Percentiles rank a stretch among this genome's conserved stretches.
These are phyloP conservation scores for Fraxinus nigra DNA, from an alignment of 305 asterid species.

Conservation along the genomic window DNA sequence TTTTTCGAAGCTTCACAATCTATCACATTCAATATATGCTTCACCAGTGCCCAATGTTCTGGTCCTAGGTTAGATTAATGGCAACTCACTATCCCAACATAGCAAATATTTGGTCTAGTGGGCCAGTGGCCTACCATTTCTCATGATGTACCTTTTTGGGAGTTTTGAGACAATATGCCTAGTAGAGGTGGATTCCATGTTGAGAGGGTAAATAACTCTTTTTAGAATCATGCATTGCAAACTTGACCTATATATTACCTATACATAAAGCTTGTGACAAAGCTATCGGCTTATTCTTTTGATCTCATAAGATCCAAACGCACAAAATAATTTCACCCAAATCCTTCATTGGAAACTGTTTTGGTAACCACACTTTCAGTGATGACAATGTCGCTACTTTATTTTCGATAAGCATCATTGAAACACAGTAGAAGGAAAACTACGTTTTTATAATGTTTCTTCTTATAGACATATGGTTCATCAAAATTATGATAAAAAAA, in stretches of 20 bases:
- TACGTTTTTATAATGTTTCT: not conserved
- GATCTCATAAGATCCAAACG: not conserved
- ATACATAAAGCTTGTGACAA: not conserved
- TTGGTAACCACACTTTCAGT: not conserved
- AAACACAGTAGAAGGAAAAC: not conserved
- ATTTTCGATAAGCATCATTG: not conserved
- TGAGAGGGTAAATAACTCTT: not conserved
- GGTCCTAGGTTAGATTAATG: not conserved
- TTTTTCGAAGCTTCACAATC: not conserved
- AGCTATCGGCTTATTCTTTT: not conserved
- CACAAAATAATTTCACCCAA: not conserved
- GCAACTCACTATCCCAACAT: not conserved
- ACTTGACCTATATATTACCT: not conserved
- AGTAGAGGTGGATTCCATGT: not conserved
- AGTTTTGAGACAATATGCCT: not conserved
- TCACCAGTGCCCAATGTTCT: not conserved
- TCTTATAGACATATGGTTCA: not conserved
- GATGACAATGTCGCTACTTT: not conserved
- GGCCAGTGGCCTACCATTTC: not conserved
- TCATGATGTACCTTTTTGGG: not conserved
- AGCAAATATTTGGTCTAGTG: not conserved
- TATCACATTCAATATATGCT: not conserved
- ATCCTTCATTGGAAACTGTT: not conserved
- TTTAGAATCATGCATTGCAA: not conserved
- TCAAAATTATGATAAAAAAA: not conserved